Evolutionary conservation across 2,329 filamentous ascomycete genomes (phyloP), one percentile per base, ranked within the genome.

Genomic region (Neonectria sp.): DNA sequence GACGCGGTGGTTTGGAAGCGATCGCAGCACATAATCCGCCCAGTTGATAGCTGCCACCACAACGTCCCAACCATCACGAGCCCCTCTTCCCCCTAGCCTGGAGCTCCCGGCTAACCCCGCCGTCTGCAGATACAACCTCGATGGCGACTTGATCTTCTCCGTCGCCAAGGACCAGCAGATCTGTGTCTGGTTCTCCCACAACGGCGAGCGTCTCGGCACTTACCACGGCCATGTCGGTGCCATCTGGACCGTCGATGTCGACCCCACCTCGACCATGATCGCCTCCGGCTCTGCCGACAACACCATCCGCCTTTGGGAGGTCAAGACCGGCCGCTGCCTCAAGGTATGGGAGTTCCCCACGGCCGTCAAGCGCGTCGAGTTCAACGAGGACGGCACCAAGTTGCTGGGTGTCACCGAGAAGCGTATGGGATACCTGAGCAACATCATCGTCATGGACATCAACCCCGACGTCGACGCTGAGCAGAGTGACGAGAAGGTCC

Each of bases 311-410:
- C 89, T 99, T 78, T 99, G 96, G 96, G 95, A 99, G 81, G 89
- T 98, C 81, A 93, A 95, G 89, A 93, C 93, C 17, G 96, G 96
- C 80, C 94, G 93, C 81, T 92, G 93, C 81, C 89, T 99, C 79
- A 98, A 98, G 91, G 93, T 93, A 64, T 99, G 96, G 96, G 95
- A 99, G 75, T 98, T 98, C 85, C 91, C 93, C 68, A 98, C 96
- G 51, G 95, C 95, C 72, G 94, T 99, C 83, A 98, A 99, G 91
- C 91, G 96, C 77, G 95, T 97, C 82, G 95, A 98, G 85, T 99
- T 99, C 87, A 95, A 91, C 80, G 93, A 97, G 78, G 96, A 99
- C 83, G 96, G 95, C 78, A 92, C 90, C 79, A 90, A 93, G 85
- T 88, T 99, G 77, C 87, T 99, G 73, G 95, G 94, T 71, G 95